A percentile compares a stretch with the other conserved stretches of the same genome.
Conservation (phyloP, 2,329 filamentous ascomycete species). For the Botryosphaeria dothidea region DNA sequence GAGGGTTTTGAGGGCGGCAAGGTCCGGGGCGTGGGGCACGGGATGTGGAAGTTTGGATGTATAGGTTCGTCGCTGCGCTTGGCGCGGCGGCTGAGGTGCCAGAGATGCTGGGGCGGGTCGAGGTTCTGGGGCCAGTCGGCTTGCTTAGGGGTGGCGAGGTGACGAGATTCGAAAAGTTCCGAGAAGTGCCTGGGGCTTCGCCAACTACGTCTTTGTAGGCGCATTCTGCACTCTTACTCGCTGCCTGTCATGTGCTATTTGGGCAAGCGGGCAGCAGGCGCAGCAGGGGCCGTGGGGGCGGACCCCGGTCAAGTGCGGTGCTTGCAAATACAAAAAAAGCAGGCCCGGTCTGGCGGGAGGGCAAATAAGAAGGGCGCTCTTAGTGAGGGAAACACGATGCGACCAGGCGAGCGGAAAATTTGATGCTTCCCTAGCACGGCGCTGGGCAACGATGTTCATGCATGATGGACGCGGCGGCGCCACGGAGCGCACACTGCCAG, state of each 20-base stretch:
- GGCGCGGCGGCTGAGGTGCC: slow-evolving; percentile 8
- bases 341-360: neutral
- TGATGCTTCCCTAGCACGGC: slow-evolving; percentile 21
- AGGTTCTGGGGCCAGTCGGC: neutral
- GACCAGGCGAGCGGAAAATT: slow-evolving; percentile 37
- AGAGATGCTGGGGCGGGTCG: neutral
- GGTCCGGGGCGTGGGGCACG: neutral
- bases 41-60: neutral
- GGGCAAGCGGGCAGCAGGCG: slow-evolving; percentile 31
- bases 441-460: slow-evolving; percentile 31
- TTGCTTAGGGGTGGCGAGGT: neutral
- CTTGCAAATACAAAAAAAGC: slow-evolving; percentile 11
- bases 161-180: slow-evolving; percentile 19
- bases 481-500: slow-evolving; percentile 16
- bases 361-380: slow-evolving; percentile 1
- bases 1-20: neutral
- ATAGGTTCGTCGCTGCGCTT: neutral
- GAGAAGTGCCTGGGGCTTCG: slow-evolving; percentile 19
- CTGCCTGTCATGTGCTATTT: slow-evolving; percentile 38
- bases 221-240: slow-evolving; percentile 37
- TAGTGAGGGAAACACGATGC: slow-evolving; percentile 23
- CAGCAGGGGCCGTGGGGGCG: neutral
- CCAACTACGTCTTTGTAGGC: slow-evolving; percentile 36
- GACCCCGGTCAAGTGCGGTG: neutral
- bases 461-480: slow-evolving; percentile 28